Conservation (phyloP, 345 rosid species). For the Luvunga scandens region DNA sequence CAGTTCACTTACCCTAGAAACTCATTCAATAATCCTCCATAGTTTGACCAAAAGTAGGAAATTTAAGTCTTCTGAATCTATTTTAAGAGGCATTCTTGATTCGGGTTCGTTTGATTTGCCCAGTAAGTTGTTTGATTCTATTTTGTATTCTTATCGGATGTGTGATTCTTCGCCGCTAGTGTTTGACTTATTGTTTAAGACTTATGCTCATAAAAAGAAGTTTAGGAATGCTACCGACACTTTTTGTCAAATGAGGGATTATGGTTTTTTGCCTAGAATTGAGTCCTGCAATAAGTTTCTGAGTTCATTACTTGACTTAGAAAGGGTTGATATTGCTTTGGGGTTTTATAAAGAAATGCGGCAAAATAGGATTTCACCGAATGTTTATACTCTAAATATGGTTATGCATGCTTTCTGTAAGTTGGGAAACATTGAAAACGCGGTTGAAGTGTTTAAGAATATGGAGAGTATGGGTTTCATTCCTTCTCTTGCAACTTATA, state of each 20-base stretch:
- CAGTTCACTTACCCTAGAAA: constrained; percentile 49
- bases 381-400: constrained; percentile 73
- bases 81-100: constrained; percentile 38
- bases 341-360: constrained; percentile 65
- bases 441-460: constrained; percentile 47
- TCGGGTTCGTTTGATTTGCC: constrained; percentile 38
- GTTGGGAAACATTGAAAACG: constrained; percentile 62
- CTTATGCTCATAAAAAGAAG: constrained; percentile 66
- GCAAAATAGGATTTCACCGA: constrained; percentile 63
- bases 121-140: constrained; percentile 49
- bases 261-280: constrained; percentile 60
- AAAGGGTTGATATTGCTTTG: constrained; percentile 63
- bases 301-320: constrained; percentile 56
- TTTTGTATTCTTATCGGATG: constrained; percentile 57
- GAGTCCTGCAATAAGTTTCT: constrained; percentile 83
- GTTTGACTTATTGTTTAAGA: constrained; percentile 74
- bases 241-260: constrained; percentile 61
- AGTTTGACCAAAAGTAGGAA: constrained; percentile 60
- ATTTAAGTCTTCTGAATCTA: constrained; percentile 66
- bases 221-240: constrained; percentile 62
- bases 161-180: constrained; percentile 77
- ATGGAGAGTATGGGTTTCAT: constrained; percentile 51
- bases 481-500: constrained; percentile 54
- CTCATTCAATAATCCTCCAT: constrained; percentile 62
- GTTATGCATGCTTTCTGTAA: constrained; percentile 61